phyloP scores from a whole-genome alignment of 768 basidiomycete genomes.

The Leccinum uliginosum region DNA sequence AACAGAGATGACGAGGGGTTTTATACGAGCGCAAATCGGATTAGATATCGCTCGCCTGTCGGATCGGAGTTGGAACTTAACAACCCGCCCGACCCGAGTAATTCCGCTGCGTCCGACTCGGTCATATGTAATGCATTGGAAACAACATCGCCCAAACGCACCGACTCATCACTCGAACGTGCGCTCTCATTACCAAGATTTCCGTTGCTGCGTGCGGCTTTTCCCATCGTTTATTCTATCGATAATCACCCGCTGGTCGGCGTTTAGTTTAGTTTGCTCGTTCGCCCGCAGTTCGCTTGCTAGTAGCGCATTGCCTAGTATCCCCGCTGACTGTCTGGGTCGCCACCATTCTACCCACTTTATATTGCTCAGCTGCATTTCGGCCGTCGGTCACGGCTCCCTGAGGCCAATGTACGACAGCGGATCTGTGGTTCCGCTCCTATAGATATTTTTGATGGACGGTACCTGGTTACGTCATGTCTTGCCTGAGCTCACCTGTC shows the following conservation, averaged over 20 bases:
- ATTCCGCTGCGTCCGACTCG: background rate
- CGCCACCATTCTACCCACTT: background rate
- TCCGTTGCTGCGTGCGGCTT: background rate
- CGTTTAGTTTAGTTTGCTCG: background rate
- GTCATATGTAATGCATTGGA: background rate
- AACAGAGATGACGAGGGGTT: slow-evolving; percentile 3
- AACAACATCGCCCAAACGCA: slow-evolving; percentile 5
- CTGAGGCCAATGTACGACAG: background rate
- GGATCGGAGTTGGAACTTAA: slow-evolving; percentile 26
- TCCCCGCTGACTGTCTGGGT: background rate
- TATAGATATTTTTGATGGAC: background rate
- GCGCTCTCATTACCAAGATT: background rate
- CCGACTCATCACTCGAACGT: slow-evolving; percentile 8
- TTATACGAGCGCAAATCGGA: slow-evolving; percentile 24
- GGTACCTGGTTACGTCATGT: background rate
- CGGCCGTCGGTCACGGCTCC: background rate
- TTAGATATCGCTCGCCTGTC: background rate
- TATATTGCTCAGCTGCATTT: slow-evolving; percentile 4
- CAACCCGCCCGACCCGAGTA: slow-evolving; percentile 6
- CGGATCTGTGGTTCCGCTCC: background rate
- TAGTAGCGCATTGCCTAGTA: background rate
- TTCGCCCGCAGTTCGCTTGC: background rate
- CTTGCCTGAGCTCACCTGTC: background rate
- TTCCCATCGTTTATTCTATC: slow-evolving; percentile 1
- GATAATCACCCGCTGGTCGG: background rate